Evolutionary conservation across 2,329 filamentous ascomycete species (phyloP).

Genomic region (Fusarium liriodendri): DNA sequence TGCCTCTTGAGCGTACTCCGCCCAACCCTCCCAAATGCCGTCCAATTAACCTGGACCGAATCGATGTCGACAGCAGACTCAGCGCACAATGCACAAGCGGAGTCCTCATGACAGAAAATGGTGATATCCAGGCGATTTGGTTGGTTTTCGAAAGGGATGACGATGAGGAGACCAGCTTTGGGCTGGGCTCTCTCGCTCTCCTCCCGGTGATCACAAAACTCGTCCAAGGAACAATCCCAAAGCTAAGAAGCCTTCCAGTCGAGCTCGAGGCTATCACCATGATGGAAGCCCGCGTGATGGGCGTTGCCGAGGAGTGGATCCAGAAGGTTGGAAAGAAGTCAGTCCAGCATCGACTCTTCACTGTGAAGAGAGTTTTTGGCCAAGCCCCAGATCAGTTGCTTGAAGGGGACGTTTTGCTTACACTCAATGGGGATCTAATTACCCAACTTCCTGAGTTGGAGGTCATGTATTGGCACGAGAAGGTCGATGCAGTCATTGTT

Average conservation of each 20-base stretch:
- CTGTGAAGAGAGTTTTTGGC: constrained; percentile 87
- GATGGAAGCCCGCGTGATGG: constrained; percentile 96
- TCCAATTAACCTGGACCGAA: constrained; percentile 94
- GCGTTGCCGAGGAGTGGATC: constrained; percentile 95
- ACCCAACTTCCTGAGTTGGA: constrained; percentile 93
- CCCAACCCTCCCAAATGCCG: constrained; percentile 93
- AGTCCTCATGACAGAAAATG: constrained; percentile 88
- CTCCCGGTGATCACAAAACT: constrained; percentile 89
- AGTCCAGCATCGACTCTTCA: constrained; percentile 95
- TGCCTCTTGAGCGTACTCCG: constrained; percentile 89
- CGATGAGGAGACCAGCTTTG: constrained; percentile 61
- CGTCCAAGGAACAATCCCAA: constrained; percentile 80
- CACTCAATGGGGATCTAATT: constrained; percentile 89
- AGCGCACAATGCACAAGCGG: constrained; percentile 93
- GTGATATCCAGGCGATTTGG: constrained; percentile 94
- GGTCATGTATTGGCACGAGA: constrained; percentile 91
- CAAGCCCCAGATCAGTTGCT: constrained; percentile 67
- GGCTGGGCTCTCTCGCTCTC: constrained; percentile 86
- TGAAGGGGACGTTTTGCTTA: constrained; percentile 93
- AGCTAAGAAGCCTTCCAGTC: constrained; percentile 89
- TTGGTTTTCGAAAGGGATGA: constrained; percentile 72
- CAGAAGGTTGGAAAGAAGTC: constrained; percentile 89
- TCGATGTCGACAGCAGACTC: constrained; percentile 93
- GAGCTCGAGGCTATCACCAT: constrained; percentile 96
- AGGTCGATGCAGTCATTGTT: constrained; percentile 87